Evolutionary conservation across 164 flowering plant genomes (phyloP).

Genomic region (Buxus sempervirens): DNA sequence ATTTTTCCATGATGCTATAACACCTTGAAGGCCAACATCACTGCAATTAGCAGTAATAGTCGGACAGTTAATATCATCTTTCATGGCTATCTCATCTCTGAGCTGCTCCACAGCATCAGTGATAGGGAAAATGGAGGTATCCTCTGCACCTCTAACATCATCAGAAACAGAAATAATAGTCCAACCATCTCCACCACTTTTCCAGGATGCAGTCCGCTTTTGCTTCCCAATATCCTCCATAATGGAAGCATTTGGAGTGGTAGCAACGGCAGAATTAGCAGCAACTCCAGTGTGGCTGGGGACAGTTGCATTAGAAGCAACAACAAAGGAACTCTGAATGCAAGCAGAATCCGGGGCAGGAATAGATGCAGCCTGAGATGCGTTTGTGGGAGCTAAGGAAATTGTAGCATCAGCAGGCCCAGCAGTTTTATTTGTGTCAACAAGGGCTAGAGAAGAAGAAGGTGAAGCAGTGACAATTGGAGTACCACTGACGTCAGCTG

Average conservation of each 20-base stretch:
- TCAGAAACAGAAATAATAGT: constrained; percentile 28
- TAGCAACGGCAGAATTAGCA: constrained; percentile 9
- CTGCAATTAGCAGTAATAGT: constrained; percentile 7
- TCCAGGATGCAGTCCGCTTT: constrained; percentile 46
- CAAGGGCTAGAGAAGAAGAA: not conserved
- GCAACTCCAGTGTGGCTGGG: not conserved
- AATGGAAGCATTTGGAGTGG: constrained; percentile 23
- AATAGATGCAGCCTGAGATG: not conserved
- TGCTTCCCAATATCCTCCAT: constrained; percentile 56
- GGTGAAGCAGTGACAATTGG: not conserved
- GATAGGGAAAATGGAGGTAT: not conserved
- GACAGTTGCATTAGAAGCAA: constrained; percentile 4
- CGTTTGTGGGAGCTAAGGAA: not conserved
- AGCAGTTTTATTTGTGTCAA: not conserved
- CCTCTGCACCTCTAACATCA: constrained; percentile 16
- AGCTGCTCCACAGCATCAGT: constrained; percentile 16
- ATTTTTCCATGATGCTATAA: constrained; percentile 53
- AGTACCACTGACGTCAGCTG: not conserved
- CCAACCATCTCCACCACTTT: constrained; percentile 28
- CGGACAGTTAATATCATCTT: constrained; percentile 12
- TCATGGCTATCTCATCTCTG: not conserved
- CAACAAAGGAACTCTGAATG: not conserved
- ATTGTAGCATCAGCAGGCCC: constrained; percentile 1
- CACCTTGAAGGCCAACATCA: constrained; percentile 28
- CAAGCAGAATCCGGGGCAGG: not conserved